Conservation (phyloP, 2,329 filamentous ascomycete species). For the Cyclaneusma minus region DNA sequence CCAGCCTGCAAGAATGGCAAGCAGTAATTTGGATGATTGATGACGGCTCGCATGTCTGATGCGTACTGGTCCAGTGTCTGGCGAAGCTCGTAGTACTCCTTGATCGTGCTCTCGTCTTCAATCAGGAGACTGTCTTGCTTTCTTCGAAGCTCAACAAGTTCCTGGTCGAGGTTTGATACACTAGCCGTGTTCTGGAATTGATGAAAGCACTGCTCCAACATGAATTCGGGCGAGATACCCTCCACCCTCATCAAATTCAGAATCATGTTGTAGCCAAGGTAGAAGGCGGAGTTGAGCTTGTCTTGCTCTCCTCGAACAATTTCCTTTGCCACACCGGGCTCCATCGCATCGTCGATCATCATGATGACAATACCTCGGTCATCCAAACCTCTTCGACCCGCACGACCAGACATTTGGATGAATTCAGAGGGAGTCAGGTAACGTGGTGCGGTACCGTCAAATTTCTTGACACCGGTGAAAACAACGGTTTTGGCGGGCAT, state of each 20-base stretch:
- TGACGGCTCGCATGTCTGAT: constrained; percentile 79
- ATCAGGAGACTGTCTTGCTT: constrained; percentile 62
- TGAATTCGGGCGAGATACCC: constrained; percentile 95
- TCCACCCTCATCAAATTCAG: constrained; percentile 94
- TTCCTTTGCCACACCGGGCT: constrained; percentile 81
- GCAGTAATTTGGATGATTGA: constrained; percentile 81
- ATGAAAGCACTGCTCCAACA: constrained; percentile 96
- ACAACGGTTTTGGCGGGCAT: constrained; percentile 99
- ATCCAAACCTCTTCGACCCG: constrained; percentile 91
- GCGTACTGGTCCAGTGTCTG: constrained; percentile 72
- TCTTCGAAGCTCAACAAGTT: constrained; percentile 63
- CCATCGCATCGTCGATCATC: constrained; percentile 97
- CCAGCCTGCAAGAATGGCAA: constrained; percentile 73
- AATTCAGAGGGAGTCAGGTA: constrained; percentile 93
- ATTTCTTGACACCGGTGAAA: constrained; percentile 95
- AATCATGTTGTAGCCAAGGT: constrained; percentile 98
- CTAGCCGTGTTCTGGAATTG: constrained; percentile 94
- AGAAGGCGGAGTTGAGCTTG: constrained; percentile 92
- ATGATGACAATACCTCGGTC: constrained; percentile 98
- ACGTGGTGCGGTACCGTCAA: constrained; percentile 65
- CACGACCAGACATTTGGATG: constrained; percentile 96
- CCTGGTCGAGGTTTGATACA: constrained; percentile 69
- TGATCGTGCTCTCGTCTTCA: constrained; percentile 72
- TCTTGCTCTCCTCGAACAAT: constrained; percentile 96
- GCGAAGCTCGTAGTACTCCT: constrained; percentile 85